These are phyloP conservation scores for Lindgomyces ingoldianus DNA, from an alignment of 495 filamentous ascomycete genomes.

Conservation along the genomic window DNA sequence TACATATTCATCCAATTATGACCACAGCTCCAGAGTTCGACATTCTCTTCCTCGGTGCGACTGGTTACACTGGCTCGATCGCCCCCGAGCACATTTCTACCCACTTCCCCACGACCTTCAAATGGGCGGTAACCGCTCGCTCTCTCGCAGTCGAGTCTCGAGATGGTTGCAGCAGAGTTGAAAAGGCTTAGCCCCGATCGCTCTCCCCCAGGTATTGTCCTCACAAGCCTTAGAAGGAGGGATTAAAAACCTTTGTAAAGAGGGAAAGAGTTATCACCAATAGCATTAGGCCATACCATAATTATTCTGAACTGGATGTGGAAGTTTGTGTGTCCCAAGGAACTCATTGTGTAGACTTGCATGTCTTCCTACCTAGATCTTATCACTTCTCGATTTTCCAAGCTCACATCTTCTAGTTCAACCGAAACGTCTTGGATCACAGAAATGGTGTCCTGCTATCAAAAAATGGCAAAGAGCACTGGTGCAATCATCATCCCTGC, in stretches of 20 bases:
- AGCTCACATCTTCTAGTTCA: conserved; percentile 72
- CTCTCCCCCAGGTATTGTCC: conserved; percentile 56
- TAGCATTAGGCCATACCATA: conserved; percentile 75
- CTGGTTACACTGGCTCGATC: conserved; percentile 79
- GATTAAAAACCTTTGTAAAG: conserved; percentile 62
- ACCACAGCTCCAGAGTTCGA: conserved; percentile 60
- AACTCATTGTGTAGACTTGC: conserved; percentile 80
- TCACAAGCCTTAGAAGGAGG: conserved; percentile 59
- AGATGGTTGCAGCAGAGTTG: conserved; percentile 61
- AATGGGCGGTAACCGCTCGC: conserved; percentile 84
- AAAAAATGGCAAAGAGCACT: conserved; percentile 69
- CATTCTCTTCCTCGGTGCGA: conserved; percentile 76
- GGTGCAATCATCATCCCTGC: conserved; percentile 82
- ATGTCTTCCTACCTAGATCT: neutral
- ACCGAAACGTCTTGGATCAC: conserved; percentile 82
- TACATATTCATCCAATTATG: neutral
- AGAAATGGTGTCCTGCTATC: conserved; percentile 77
- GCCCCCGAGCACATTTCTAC: conserved; percentile 72
- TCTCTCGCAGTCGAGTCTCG: conserved; percentile 67
- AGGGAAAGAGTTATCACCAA: conserved; percentile 75
- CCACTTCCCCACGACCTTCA: conserved; percentile 68
- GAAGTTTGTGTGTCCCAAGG: conserved; percentile 78
- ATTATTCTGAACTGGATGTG: conserved; percentile 72
- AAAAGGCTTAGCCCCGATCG: conserved; percentile 67
- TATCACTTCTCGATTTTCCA: conserved; percentile 1